phyloP scores from a whole-genome alignment of 441 rosid species.

The Gossypium lobatum region DNA sequence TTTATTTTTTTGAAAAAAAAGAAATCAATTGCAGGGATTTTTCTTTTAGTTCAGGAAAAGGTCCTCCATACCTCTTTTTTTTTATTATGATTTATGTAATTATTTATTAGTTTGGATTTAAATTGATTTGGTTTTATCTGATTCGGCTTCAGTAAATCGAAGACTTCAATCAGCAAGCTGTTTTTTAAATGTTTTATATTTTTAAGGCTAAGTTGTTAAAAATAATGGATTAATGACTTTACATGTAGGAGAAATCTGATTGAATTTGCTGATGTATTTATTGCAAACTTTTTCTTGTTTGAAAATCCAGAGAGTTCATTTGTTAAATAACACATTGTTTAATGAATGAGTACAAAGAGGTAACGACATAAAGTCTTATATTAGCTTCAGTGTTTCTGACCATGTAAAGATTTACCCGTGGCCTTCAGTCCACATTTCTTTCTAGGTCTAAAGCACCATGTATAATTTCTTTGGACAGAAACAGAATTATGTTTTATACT shows the following conservation, averaged over 20 bases:
- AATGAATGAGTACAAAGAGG: neutral
- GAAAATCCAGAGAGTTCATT: neutral
- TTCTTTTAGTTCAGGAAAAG: neutral
- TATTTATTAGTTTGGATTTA: neutral
- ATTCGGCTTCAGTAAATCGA: neutral
- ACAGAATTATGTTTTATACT: neutral
- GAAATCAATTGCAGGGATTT: neutral
- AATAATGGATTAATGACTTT: neutral
- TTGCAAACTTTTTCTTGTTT: neutral
- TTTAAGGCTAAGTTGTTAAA: neutral
- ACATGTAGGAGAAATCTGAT: neutral
- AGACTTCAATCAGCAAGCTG: neutral
- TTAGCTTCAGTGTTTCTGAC: neutral
- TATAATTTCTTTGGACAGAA: neutral
- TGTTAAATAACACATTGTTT: neutral
- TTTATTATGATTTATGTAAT: neutral
- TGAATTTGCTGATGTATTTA: neutral
- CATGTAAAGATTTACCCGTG: neutral
- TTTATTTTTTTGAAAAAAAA: neutral
- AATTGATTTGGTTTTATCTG: neutral
- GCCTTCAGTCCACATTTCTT: neutral
- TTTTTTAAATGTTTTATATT: neutral
- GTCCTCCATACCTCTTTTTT: neutral
- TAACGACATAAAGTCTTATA: neutral
- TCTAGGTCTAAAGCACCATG: neutral